Base-by-base conservation (phyloP, 345 rosid species). In the Corymbia maculata region DNA sequence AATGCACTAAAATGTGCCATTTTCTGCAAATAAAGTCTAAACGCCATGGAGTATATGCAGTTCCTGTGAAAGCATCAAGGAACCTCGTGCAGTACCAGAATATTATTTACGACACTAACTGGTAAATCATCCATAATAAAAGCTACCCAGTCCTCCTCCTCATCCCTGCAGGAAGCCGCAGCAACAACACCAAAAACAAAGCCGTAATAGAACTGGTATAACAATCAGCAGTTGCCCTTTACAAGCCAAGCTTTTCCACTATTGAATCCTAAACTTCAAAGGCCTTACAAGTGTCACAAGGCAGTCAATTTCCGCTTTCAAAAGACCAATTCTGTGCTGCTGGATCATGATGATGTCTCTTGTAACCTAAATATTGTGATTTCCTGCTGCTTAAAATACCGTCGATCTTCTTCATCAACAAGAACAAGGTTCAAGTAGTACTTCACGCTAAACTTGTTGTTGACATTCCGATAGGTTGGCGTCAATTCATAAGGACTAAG, bases 301-400 rank as follows among this genome's bases (percentile, higher is more conserved):
- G 87, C 28, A 42, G 50, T 85, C 51, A 75, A 75, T 75, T 75
- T 36, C 84, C 13, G 0, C 84, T 75, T 75, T 10, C 84, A 19
- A 21, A 42, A 19, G 49, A 75, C 26, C 49, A 75, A 75, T 75
- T 75, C 84, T 42, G 84, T 42, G 84, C 15, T 75, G 84, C 42
- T 75, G 84, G 84, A 52, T 86, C 64, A 87, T 91, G 91, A 95
- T 26, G 97, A 92, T 64, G 87, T 88, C 90, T 95, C 99, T 91
- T 93, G 93, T 91, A 95, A 93, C 97, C 98, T 92, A 92, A 92
- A 98, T 85, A 98, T 92, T 19, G 98, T 96, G 79, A 98, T 94
- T 90, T 98, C 99, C 89, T 98, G 99, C 93, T 98, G 99, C 94
- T 96, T 98, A 90, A 98, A 98, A 89, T 98, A 98, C 86, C 99